A percentile compares a stretch with the other conserved stretches of the same genome.
Evolutionary conservation across 768 basidiomycete genomes (phyloP).

Genomic region (Tulasnella sp.): DNA sequence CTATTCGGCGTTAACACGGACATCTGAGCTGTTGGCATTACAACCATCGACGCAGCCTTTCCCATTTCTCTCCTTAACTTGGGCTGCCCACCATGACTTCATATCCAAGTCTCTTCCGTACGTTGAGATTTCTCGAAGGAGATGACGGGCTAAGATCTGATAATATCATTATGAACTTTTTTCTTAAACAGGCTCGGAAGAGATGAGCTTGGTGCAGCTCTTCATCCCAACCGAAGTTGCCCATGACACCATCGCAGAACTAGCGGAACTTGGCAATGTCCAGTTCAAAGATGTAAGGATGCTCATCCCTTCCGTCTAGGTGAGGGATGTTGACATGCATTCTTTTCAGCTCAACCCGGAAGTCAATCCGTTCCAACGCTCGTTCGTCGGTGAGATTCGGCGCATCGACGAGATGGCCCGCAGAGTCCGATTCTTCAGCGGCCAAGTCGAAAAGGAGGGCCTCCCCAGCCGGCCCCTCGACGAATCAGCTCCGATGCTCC

Average conservation of each 20-base stretch:
- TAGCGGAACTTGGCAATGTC: conserved; percentile 91
- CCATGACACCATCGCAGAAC: conserved; percentile 91
- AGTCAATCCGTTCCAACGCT: conserved; percentile 96
- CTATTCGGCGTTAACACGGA: conserved; percentile 36
- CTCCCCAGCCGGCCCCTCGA: conserved; percentile 79
- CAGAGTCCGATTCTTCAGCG: conserved; percentile 81
- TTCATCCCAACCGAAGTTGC: conserved; percentile 96
- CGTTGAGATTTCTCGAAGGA: not conserved
- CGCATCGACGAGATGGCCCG: conserved; percentile 95
- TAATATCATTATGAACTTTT: not conserved
- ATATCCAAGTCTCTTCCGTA: conserved; percentile 32
- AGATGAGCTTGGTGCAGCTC: conserved; percentile 96
- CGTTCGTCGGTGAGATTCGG: conserved; percentile 93
- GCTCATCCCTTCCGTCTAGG: conserved; percentile 18
- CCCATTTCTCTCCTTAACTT: not conserved
- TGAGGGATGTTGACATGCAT: not conserved
- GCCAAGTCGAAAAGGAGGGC: conserved; percentile 78
- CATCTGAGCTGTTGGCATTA: conserved; percentile 14
- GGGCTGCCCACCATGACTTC: conserved; percentile 26
- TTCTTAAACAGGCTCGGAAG: conserved; percentile 73
- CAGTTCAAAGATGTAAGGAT: conserved; percentile 91
- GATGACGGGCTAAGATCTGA: not conserved
- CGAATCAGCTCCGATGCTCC: conserved; percentile 81
- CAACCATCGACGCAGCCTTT: conserved; percentile 21
- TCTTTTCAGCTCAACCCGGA: conserved; percentile 80